phyloP scores from a whole-genome alignment of 495 filamentous ascomycete genomes.

The Penicillium atrosanguineum region DNA sequence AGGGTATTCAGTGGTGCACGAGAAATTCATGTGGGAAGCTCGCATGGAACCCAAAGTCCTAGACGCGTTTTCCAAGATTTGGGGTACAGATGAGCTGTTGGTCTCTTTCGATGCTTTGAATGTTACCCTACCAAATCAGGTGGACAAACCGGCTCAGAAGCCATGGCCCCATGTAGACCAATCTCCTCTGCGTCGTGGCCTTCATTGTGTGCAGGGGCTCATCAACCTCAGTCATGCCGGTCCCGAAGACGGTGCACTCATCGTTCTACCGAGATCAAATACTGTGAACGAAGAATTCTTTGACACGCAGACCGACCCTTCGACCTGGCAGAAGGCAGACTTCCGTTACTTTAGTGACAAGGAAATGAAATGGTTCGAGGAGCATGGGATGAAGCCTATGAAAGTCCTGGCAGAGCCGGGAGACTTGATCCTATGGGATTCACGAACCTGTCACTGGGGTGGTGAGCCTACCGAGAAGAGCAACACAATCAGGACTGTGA shows the following conservation, averaged over 20 bases:
- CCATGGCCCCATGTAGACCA: conserved; percentile 28
- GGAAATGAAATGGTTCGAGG: conserved; percentile 35
- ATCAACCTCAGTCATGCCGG: conserved; percentile 37
- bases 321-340: conserved; percentile 29
- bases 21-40: conserved; percentile 48
- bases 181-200: conserved; percentile 24
- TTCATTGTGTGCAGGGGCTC: conserved; percentile 41
- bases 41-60: conserved; percentile 36
- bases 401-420: conserved; percentile 42
- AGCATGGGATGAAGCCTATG: conserved; percentile 24
- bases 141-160: conserved; percentile 12
- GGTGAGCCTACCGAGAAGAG: conserved; percentile 21
- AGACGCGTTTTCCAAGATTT: conserved; percentile 30
- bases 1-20: conserved; percentile 36
- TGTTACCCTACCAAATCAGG: conserved; percentile 15
- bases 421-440: conserved; percentile 46
- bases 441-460: conserved; percentile 37
- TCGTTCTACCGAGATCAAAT: conserved; percentile 32
- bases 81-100: conserved; percentile 21
- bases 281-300: conserved; percentile 34
- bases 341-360: conserved; percentile 26
- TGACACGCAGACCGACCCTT: conserved; percentile 27
- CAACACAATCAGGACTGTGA: conserved; percentile 30
- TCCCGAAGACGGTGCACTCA: conserved; percentile 34
- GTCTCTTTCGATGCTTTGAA: conserved; percentile 25